Evolutionary conservation across 2,329 filamentous ascomycete genomes (phyloP).

Genomic region (Knoxdaviesia proteae): DNA sequence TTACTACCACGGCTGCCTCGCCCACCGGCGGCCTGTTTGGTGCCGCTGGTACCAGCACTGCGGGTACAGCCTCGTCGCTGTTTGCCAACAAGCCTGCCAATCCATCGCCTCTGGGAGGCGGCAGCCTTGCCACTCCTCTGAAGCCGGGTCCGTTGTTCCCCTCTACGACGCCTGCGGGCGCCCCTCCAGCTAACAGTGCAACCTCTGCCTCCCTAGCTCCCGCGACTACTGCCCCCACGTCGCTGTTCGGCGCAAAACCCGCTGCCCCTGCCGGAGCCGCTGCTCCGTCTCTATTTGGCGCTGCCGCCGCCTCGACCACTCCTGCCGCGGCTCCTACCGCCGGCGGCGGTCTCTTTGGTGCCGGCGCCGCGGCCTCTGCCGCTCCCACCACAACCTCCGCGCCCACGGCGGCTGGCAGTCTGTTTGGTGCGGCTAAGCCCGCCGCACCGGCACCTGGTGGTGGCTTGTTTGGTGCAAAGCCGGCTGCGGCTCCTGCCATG

Average conservation of each 20-base stretch:
- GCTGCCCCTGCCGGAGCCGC: constrained; percentile 8
- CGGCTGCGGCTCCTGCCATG: constrained; percentile 1
- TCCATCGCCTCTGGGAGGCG: constrained; percentile 4
- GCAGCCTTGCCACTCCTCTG: constrained; percentile 1
- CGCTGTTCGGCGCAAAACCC: constrained; percentile 8
- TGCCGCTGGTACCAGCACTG: constrained; percentile 10
- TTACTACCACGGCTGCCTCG: constrained; percentile 11
- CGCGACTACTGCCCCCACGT: constrained; percentile 5
- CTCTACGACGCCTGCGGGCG: constrained; percentile 5
- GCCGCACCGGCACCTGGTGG: constrained; percentile 3
- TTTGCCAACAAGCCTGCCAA: constrained; percentile 10
- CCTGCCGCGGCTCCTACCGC: constrained; percentile 6
- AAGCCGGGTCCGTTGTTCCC: constrained; percentile 10
- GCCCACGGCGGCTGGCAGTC: constrained; percentile 1
- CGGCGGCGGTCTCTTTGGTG: constrained; percentile 8
- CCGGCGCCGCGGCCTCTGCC: constrained; percentile 1
- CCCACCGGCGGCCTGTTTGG: constrained; percentile 12
- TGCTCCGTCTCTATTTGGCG: constrained; percentile 9
- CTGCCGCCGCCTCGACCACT: constrained; percentile 5
- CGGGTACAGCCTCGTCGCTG: constrained; percentile 17
- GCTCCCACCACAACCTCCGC: constrained; percentile 1
- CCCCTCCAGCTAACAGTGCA: neutral
- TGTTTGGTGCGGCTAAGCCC: constrained; percentile 5
- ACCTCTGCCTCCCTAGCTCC: constrained; percentile 1
- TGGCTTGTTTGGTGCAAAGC: constrained; percentile 13